A percentile compares a stretch with the other conserved stretches of the same genome.
Evolutionary conservation across 1,139 yeast species (phyloP).

Genomic region (Yamadazyma buinensis): DNA sequence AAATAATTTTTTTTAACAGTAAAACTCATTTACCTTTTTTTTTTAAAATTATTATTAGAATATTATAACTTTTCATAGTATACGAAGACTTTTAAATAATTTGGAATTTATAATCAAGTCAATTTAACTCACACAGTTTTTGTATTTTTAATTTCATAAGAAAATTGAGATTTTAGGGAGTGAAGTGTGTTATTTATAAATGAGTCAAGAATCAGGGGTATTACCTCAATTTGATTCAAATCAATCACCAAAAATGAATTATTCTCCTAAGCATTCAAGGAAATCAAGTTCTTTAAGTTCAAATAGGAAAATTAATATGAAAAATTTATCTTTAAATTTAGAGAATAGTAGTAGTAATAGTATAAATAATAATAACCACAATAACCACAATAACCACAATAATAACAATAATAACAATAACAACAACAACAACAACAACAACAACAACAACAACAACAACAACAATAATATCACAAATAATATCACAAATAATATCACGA

Average conservation of each 20-base stretch:
- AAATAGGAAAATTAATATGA: conserved; percentile 27
- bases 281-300: conserved; percentile 24
- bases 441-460: not conserved
- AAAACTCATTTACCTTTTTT: no score
- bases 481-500: not conserved
- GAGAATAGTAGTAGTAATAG: conserved; percentile 7
- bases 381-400: not conserved
- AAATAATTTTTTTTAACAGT: no score
- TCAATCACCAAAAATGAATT: conserved; percentile 18
- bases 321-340: conserved; percentile 33
- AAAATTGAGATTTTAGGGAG: no score
- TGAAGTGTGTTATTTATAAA: no score
- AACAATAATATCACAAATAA: not conserved
- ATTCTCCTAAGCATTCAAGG: conserved; percentile 37
- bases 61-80: no score
- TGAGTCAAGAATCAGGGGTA: conserved; percentile 3
- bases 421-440: not conserved
- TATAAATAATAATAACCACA: not conserved
- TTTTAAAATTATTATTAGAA: no score
- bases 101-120: no score
- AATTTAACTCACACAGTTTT: no score
- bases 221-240: conserved; percentile 1
- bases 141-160: no score
- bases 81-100: no score
- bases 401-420: not conserved